These are phyloP conservation scores for Pyrenochaeta sp. DNA, from an alignment of 2,329 filamentous ascomycete species.

Conservation along the genomic window DNA sequence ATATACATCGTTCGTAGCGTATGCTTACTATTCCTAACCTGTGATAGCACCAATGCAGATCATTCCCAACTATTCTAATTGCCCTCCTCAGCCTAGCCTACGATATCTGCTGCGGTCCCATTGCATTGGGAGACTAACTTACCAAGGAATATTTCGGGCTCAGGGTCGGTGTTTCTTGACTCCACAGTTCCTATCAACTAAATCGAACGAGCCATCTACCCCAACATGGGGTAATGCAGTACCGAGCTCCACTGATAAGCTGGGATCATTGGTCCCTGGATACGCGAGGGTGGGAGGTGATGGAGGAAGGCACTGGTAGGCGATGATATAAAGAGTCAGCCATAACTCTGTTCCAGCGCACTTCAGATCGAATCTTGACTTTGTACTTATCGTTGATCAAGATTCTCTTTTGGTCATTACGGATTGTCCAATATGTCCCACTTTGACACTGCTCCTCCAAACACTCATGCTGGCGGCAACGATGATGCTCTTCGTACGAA, in stretches of 20 bases:
- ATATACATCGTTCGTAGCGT: constrained; percentile 10
- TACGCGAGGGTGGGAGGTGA: constrained; percentile 10
- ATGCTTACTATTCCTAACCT: constrained; percentile 16
- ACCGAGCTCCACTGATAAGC: constrained; percentile 31
- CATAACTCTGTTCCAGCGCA: neutral
- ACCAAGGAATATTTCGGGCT: constrained; percentile 6
- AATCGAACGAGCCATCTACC: constrained; percentile 22
- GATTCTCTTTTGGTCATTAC: neutral
- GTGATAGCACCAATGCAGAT: constrained; percentile 14
- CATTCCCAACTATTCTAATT: constrained; percentile 30
- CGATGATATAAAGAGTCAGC: constrained; percentile 24
- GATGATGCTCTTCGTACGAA: constrained; percentile 41
- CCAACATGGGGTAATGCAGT: constrained; percentile 30
- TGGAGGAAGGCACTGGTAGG: constrained; percentile 4
- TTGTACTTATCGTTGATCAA: neutral
- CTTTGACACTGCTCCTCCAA: constrained; percentile 42
- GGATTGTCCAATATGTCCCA: constrained; percentile 33
- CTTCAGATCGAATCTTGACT: constrained; percentile 11
- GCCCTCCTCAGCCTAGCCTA: constrained; percentile 15
- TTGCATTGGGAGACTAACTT: constrained; percentile 6
- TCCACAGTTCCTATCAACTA: constrained; percentile 24
- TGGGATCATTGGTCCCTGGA: neutral
- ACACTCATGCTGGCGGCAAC: constrained; percentile 42
- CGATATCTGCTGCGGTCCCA: constrained; percentile 1
- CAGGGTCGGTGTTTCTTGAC: constrained; percentile 3